These are phyloP conservation scores for Saccharomyces mikatae DNA, from an alignment of 805 yeast species.

Conservation along the genomic window DNA sequence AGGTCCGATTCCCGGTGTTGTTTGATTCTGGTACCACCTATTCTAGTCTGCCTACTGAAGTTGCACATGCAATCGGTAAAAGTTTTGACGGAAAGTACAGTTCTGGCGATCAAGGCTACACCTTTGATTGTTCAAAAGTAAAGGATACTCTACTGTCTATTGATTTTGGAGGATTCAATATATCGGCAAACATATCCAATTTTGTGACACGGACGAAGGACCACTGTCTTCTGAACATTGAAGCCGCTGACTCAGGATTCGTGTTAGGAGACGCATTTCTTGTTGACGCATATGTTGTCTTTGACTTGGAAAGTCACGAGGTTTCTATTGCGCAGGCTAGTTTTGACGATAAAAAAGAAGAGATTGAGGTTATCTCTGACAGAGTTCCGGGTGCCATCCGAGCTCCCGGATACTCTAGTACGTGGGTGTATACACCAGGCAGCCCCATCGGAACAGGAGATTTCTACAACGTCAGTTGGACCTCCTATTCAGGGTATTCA, in stretches of 20 bases:
- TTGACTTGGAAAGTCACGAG: conserved; percentile 50
- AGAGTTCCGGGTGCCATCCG: conserved; percentile 42
- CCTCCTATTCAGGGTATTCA: neutral
- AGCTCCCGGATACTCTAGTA: conserved; percentile 39
- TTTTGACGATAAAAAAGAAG: conserved; percentile 17
- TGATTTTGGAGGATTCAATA: conserved; percentile 45
- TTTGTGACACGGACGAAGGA: conserved; percentile 19
- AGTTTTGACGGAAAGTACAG: conserved; percentile 29
- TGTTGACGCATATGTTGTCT: conserved; percentile 59
- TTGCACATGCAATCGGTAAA: too few species aligned
- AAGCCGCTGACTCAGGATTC: conserved; percentile 17
- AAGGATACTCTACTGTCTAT: too few species aligned
- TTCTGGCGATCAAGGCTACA: neutral
- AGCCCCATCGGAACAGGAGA: conserved; percentile 16
- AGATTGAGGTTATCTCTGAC: conserved; percentile 39
- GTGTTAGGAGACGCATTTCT: conserved; percentile 61
- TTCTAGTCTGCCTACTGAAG: conserved; percentile 6
- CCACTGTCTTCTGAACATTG: conserved; percentile 39
- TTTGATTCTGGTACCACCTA: conserved; percentile 32
- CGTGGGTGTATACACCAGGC: conserved; percentile 26
- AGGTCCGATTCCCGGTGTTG: conserved; percentile 24
- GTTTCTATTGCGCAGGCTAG: conserved; percentile 48
- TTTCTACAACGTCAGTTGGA: neutral
- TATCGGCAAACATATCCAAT: conserved; percentile 40
- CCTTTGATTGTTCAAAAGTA: neutral